Base-by-base conservation (phyloP, 2,329 filamentous ascomycete genomes). In the Tolypocladium guangdongense region DNA sequence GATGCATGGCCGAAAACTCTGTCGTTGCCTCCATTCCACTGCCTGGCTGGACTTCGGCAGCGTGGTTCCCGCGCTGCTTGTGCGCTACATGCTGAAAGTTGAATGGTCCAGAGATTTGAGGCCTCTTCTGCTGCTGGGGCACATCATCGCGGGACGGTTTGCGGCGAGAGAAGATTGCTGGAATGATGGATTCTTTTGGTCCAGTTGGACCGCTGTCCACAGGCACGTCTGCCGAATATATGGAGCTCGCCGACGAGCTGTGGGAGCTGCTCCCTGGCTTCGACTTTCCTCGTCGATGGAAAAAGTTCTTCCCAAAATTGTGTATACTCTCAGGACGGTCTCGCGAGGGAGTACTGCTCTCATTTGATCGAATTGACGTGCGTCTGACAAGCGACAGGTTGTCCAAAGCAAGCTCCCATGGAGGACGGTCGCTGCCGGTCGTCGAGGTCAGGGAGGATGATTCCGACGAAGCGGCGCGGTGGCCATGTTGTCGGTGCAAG, bases 51-150 rank as follows among this genome's bases (percentile, higher is more conserved):
- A 14, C 68, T 7, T 74, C 56, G 53, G 68, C 69, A 4, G 73
- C 66, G 3, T 76, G 55, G 50, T 76, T 70, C 33, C 82, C 75
- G 48, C 75, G 76, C 14, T 74, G 70, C 14, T 77, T 81, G 62
- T 84, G 81, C 4, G 78, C 76, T 36, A 86, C 73, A 64, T 86
- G 82, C 62, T 84, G 81, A 56, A 86, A 86, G 69, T 85, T 84
- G 66, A 82, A 85, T 3, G 82, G 82, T 1, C 72, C 77, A 1
- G 82, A 86, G 52, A 86, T 86, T 52, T 77, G 74, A 50, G 76
- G 62, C 57, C 72, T 76, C 60, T 66, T 76, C 52, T 64, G 58
- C 60, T 66, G 76, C 52, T 64, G 59, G 51, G 59, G 50, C 49
- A 61, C 56, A 30, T 71, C 67, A 46, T 71, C 68, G 22, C 68